phyloP scores from a whole-genome alignment of 345 rosid genomes.

The Combretum micranthum region DNA sequence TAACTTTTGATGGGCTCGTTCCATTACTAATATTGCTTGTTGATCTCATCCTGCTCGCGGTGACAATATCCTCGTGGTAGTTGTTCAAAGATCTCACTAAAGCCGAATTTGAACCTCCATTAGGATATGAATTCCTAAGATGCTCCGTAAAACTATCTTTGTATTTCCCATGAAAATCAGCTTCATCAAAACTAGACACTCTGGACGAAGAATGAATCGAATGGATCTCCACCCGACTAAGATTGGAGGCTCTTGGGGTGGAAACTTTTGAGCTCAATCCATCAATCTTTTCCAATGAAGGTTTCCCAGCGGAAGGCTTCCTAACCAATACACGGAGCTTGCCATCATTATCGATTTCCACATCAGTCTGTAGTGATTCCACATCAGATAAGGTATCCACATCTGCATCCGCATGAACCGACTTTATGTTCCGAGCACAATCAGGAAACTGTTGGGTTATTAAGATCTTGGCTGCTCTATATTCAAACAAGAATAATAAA shows the following conservation, averaged over 20 bases:
- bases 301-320: neutral
- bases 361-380: constrained; percentile 4
- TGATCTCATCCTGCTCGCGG: too few species aligned
- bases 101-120: too few species aligned
- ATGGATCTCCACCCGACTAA: neutral
- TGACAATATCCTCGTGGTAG: too few species aligned
- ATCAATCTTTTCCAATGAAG: neutral
- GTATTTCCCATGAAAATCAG: neutral
- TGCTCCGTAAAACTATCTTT: too few species aligned
- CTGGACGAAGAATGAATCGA: neutral
- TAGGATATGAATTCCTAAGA: too few species aligned
- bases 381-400: constrained; percentile 5
- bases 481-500: constrained; percentile 9
- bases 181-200: neutral
- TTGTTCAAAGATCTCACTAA: too few species aligned
- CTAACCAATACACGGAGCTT: constrained; percentile 7
- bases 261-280: neutral
- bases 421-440: neutral
- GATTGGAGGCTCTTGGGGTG: constrained; percentile 3
- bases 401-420: constrained; percentile 9
- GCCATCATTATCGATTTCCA: constrained; percentile 7
- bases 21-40: too few species aligned
- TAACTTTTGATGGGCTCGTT: too few species aligned
- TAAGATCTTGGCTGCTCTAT: constrained; percentile 9
- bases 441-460: constrained; percentile 5